Conservation (phyloP, 805 yeast species). For the Martiniozyma abietophila region DNA sequence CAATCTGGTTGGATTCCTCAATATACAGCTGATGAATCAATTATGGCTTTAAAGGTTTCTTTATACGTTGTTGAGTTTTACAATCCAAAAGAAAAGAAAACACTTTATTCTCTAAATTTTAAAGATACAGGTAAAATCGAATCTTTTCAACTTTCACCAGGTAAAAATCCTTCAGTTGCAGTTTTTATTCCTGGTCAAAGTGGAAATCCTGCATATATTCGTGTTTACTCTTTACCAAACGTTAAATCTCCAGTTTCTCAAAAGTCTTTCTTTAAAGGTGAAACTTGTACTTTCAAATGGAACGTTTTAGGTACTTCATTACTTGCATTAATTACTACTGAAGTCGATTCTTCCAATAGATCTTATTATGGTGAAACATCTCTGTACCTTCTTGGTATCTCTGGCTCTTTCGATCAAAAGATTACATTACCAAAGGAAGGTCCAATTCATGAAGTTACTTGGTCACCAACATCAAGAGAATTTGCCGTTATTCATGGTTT, state of each 20-base stretch:
- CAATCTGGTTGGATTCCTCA: conserved; percentile 94
- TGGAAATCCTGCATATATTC: conserved; percentile 85
- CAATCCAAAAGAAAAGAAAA: conserved; percentile 38
- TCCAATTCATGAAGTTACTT: conserved; percentile 93
- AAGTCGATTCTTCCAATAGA: conserved; percentile 88
- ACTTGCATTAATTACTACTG: conserved; percentile 88
- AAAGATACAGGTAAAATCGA: conserved; percentile 39
- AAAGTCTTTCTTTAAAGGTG: conserved; percentile 92
- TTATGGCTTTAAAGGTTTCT: conserved; percentile 46
- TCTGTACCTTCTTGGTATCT: conserved; percentile 80
- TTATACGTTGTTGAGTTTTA: conserved; percentile 60
- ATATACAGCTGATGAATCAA: conserved; percentile 71
- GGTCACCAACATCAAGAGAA: conserved; percentile 95
- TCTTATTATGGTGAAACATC: conserved; percentile 96
- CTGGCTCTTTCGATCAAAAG: conserved; percentile 85
- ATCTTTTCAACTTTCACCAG: conserved; percentile 67
- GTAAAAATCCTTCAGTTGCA: conserved; percentile 82
- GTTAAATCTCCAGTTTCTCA: conserved; percentile 70
- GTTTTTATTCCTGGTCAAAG: conserved; percentile 79
- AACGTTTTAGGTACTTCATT: conserved; percentile 90
- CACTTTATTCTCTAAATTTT: conserved; percentile 51
- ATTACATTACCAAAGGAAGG: conserved; percentile 86
- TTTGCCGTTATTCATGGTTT: conserved; percentile 96
- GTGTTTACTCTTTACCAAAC: conserved; percentile 73
- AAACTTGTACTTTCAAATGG: conserved; percentile 88